Evolutionary conservation across 306 rosid species (phyloP).

Genomic region (Prunus padus): DNA sequence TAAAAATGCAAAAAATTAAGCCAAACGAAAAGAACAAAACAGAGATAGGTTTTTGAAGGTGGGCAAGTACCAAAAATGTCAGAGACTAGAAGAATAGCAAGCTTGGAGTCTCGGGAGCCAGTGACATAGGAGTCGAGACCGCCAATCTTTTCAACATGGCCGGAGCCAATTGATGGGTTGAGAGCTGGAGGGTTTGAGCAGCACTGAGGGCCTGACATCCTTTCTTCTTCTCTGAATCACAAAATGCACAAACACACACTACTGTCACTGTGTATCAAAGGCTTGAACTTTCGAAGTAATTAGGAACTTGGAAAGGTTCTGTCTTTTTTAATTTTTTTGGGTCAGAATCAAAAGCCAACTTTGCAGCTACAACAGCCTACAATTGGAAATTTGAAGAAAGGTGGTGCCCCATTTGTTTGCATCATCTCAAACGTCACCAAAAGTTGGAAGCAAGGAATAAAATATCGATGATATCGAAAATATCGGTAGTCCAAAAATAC

Average conservation of each 20-base stretch:
- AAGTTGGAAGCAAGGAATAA: too few species aligned
- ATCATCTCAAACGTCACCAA: neutral
- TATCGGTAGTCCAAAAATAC: too few species aligned
- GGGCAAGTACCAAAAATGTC: constrained; percentile 46
- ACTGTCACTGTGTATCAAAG: too few species aligned
- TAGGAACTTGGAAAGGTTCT: too few species aligned
- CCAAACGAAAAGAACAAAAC: neutral
- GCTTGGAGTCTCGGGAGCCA: constrained; percentile 55
- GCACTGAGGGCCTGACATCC: constrained; percentile 61
- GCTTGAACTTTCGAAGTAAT: too few species aligned
- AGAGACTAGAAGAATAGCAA: constrained; percentile 50
- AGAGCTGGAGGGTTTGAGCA: constrained; percentile 69
- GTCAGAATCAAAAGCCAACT: too few species aligned
- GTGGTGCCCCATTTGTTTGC: neutral
- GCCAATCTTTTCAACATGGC: constrained; percentile 48
- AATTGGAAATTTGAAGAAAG: too few species aligned
- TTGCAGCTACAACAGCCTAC: too few species aligned
- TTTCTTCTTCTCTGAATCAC: neutral
- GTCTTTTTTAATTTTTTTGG: too few species aligned
- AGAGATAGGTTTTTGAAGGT: neutral
- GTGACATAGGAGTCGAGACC: constrained; percentile 45
- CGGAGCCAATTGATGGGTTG: constrained; percentile 48
- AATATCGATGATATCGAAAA: too few species aligned
- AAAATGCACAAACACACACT: neutral
- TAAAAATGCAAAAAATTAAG: neutral